phyloP scores from a whole-genome alignment of 768 basidiomycete genomes.

The Piloderma croceum region DNA sequence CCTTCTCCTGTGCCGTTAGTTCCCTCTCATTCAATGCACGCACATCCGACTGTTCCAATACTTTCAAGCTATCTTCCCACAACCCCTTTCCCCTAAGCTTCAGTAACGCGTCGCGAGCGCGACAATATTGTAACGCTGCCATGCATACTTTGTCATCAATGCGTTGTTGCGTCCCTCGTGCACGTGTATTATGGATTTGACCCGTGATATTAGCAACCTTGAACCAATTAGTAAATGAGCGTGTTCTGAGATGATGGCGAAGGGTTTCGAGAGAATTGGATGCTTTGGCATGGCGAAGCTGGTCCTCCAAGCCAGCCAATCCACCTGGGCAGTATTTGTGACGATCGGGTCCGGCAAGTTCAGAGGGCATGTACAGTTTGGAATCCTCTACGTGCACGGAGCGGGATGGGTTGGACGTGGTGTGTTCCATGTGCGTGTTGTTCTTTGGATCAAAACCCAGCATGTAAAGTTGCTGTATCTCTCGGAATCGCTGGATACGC shows the following conservation, averaged over 20 bases:
- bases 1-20: constrained; percentile 2
- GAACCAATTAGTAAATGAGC: neutral
- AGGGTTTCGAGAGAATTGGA: constrained; percentile 1
- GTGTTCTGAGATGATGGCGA: neutral
- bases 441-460: neutral
- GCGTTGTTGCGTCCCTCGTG: constrained; percentile 1
- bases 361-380: neutral
- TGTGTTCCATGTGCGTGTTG: neutral
- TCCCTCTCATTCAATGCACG: neutral
- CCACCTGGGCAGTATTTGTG: neutral
- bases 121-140: neutral
- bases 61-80: constrained; percentile 1
- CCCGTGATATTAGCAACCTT: constrained; percentile 2
- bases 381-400: neutral
- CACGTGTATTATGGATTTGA: neutral
- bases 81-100: neutral
- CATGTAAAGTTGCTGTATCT: neutral
- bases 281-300: constrained; percentile 12
- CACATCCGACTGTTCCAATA: neutral
- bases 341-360: neutral
- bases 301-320: constrained; percentile 4
- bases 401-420: neutral
- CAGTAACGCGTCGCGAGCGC: neutral
- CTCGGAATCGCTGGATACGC: neutral
- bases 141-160: neutral